Base-by-base conservation (phyloP, 306 rosid species). In the Rosa rugosa region DNA sequence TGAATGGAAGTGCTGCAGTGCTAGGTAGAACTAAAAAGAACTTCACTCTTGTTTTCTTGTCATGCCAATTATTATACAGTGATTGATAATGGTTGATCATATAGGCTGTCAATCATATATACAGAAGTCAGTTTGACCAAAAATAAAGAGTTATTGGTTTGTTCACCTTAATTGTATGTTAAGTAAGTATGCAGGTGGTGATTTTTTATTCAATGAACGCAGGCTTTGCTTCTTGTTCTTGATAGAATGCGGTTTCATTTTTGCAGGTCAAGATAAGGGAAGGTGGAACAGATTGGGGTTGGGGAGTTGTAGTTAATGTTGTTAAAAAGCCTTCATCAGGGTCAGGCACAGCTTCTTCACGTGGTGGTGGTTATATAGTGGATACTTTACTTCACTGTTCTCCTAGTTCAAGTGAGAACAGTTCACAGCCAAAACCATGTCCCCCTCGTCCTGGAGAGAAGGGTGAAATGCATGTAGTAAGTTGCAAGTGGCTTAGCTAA, bases 401-500 rank as follows among this genome's bases (percentile, higher is more conserved):
- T 46, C 92, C 98, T 70, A 84, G 88, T 86, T 91, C 92, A 77
- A 87, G 83, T 81, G 97, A 95, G 80, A 91, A 84, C 82, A 84
- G 76, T 89, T 83, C 91, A 46, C 91, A 93, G 73, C 94, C 98
- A 87, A 95, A 91, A 83, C 99, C 99, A 51, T 91, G 97, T 56
- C 99, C 96, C 40, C 96, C 99, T 69, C 89, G 85, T 59, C 98
- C 96, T 64, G 99, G 99, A 76, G 98, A 93, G 77, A 92, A 90
- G 85, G 99, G 99, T 60, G 99, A 95, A 93, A 95, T 95, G 99
- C 97, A 95, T 74, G 99, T 95, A 94, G 99, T 95, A 78, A 87
- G 95, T 85, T 36, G 64, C 75, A 67, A 71, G 25, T 51, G 56
- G 17, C 65, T 51, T 20, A 11, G 60, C 75, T 40, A 5, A 13